A percentile compares a stretch with the other conserved stretches of the same genome.
phyloP scores from a whole-genome alignment of 2,329 filamentous ascomycete genomes.

The Dothidotthia symphoricarpi region DNA sequence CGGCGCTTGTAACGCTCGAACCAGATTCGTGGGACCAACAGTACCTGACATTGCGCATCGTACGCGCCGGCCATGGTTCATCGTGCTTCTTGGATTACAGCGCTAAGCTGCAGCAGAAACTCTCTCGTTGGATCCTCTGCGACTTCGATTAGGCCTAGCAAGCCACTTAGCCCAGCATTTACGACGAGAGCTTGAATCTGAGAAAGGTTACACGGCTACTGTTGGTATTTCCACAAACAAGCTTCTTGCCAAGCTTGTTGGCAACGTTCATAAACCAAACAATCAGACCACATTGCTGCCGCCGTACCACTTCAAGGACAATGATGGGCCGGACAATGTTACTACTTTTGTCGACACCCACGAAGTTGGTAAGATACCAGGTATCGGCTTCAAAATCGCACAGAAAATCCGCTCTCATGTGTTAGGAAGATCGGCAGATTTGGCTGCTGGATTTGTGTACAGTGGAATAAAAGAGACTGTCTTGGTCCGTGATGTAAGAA shows the following conservation, averaged over 20 bases:
- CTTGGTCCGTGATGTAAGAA: slow-evolving; percentile 65
- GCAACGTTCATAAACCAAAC: slow-evolving; percentile 80
- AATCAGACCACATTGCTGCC: slow-evolving; percentile 82
- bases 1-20: slow-evolving; percentile 1
- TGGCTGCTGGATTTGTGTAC: slow-evolving; percentile 49
- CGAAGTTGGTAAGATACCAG: slow-evolving; percentile 77
- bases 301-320: slow-evolving; percentile 49
- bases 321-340: slow-evolving; percentile 49
- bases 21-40: too few relatives aligned
- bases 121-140: slow-evolving; percentile 41
- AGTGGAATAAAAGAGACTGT: slow-evolving; percentile 56
- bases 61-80: slow-evolving; percentile 1
- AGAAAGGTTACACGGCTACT: slow-evolving; percentile 82
- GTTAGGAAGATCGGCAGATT: slow-evolving; percentile 47
- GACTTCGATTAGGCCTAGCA: slow-evolving; percentile 66
- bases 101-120: slow-evolving; percentile 20
- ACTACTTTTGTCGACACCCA: slow-evolving; percentile 70
- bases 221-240: slow-evolving; percentile 89
- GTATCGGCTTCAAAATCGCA: slow-evolving; percentile 78
- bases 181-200: slow-evolving; percentile 67
- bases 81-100: not conserved
- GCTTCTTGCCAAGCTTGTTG: slow-evolving; percentile 78
- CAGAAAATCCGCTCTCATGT: slow-evolving; percentile 65
- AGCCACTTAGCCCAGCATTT: slow-evolving; percentile 79
- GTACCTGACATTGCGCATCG: not conserved